phyloP scores from a whole-genome alignment of 208 protist genomes.

The Entamoeba histolytica region DNA sequence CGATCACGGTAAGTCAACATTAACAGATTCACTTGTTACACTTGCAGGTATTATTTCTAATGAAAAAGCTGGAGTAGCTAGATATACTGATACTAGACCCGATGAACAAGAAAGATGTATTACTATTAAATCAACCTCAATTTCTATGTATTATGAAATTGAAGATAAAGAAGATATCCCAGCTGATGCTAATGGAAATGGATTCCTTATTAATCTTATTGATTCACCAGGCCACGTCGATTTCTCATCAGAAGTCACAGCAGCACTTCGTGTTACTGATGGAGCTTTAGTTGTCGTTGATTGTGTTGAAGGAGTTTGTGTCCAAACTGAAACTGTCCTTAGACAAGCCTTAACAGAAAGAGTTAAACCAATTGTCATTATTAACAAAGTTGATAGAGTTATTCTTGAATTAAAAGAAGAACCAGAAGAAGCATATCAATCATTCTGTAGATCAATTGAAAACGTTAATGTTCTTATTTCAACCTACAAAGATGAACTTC shows the following conservation, averaged over 20 bases:
- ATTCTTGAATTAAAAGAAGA: conserved; percentile 71
- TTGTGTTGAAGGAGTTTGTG: conserved; percentile 90
- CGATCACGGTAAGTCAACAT: conserved; percentile 73
- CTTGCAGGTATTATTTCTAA: conserved; percentile 76
- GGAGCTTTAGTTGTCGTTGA: conserved; percentile 95
- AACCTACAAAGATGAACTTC: conserved; percentile 72
- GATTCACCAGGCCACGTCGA: conserved; percentile 92
- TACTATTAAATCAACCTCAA: conserved; percentile 95
- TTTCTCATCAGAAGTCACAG: conserved; percentile 93
- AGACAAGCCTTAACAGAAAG: conserved; percentile 79
- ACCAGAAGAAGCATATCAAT: conserved; percentile 52
- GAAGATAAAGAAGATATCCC: background rate
- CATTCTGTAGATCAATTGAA: conserved; percentile 63
- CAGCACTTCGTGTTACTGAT: conserved; percentile 93
- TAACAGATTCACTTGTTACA: conserved; percentile 78
- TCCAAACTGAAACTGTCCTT: conserved; percentile 96
- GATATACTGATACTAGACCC: conserved; percentile 65
- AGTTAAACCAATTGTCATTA: conserved; percentile 86
- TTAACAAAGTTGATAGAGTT: conserved; percentile 95
- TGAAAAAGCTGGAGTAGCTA: conserved; percentile 56
- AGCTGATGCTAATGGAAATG: background rate
- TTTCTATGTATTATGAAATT: conserved; percentile 82
- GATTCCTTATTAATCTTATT: conserved; percentile 86
- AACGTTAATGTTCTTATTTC: conserved; percentile 79
- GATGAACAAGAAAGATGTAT: conserved; percentile 93